Conservation (phyloP, 2,329 filamentous ascomycete species). For the Colletotrichum phormii region DNA sequence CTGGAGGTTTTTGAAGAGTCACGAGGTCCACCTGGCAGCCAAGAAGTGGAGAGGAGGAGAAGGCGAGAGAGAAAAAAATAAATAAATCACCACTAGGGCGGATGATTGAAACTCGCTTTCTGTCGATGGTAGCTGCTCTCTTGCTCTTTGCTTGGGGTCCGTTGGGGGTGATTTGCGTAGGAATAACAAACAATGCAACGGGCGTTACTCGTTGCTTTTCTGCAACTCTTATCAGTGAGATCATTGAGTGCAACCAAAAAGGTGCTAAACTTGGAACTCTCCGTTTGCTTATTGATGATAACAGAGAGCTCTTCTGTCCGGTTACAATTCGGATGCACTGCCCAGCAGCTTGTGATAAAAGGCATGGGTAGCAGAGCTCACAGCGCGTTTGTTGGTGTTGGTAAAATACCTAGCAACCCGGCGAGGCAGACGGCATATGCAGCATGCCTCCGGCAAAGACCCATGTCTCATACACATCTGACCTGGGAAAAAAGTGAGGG, state of each 20-base stretch:
- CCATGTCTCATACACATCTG: conserved; percentile 14
- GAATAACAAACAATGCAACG: background rate
- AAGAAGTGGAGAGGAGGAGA: conserved; percentile 6
- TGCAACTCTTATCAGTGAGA: conserved; percentile 21
- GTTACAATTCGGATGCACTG: background rate
- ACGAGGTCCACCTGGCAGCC: conserved; percentile 13
- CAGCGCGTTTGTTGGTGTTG: background rate
- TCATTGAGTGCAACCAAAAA: conserved; percentile 4
- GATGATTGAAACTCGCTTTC: background rate
- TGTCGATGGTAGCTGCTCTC: background rate
- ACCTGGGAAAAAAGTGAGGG: background rate
- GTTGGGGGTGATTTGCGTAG: background rate
- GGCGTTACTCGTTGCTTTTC: conserved; percentile 19
- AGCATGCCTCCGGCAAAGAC: conserved; percentile 25
- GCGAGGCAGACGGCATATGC: conserved; percentile 28
- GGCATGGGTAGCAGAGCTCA: background rate
- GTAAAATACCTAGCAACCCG: background rate
- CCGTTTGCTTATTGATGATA: conserved; percentile 30
- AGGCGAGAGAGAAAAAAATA: background rate
- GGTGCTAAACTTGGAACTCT: background rate
- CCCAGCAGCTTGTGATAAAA: background rate
- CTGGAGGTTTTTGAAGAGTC: conserved; percentile 1
- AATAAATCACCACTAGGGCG: background rate
- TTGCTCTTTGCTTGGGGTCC: background rate
- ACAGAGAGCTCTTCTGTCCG: background rate